These are phyloP conservation scores for Chaetoscypha palmicola DNA, from an alignment of 2,329 filamentous ascomycete species.

Conservation along the genomic window DNA sequence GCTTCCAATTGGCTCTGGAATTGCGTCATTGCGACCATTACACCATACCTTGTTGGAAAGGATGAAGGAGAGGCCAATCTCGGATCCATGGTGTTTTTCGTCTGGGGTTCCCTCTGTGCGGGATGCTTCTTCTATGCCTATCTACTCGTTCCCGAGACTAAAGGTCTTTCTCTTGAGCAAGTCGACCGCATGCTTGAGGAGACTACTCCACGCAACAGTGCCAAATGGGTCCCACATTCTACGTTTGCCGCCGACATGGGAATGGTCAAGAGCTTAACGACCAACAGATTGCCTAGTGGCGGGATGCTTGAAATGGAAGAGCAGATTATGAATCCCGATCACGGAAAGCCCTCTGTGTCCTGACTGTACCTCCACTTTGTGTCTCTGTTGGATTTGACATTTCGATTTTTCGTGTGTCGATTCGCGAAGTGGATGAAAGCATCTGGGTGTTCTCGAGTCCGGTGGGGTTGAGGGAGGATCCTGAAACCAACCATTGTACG, in stretches of 20 bases:
- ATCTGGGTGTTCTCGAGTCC: too few relatives aligned
- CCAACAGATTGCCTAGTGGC: too few relatives aligned
- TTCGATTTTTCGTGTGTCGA: too few relatives aligned
- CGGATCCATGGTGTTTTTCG: constrained; percentile 67
- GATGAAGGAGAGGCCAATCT: constrained; percentile 54
- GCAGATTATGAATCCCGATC: too few relatives aligned
- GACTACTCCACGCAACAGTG: constrained; percentile 34
- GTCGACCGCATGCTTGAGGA: constrained; percentile 67
- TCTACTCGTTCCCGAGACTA: constrained; percentile 78
- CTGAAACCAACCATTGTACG: too few relatives aligned
- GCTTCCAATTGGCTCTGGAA: constrained; percentile 61
- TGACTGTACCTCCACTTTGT: too few relatives aligned
- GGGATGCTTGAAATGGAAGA: too few relatives aligned
- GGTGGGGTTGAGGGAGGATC: too few relatives aligned
- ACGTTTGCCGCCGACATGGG: constrained; percentile 28
- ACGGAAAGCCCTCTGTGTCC: too few relatives aligned
- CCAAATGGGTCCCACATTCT: constrained; percentile 24
- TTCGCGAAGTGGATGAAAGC: too few relatives aligned
- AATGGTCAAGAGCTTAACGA: too few relatives aligned
- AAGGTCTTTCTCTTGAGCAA: constrained; percentile 75
- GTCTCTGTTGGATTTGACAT: too few relatives aligned
- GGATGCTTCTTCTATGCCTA: constrained; percentile 65
- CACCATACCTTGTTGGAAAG: constrained; percentile 71
- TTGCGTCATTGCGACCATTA: constrained; percentile 66
- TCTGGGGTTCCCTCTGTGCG: constrained; percentile 65